These are phyloP conservation scores for Rhodotorula kratochvilovae DNA, from an alignment of 768 basidiomycete species.

Conservation along the genomic window DNA sequence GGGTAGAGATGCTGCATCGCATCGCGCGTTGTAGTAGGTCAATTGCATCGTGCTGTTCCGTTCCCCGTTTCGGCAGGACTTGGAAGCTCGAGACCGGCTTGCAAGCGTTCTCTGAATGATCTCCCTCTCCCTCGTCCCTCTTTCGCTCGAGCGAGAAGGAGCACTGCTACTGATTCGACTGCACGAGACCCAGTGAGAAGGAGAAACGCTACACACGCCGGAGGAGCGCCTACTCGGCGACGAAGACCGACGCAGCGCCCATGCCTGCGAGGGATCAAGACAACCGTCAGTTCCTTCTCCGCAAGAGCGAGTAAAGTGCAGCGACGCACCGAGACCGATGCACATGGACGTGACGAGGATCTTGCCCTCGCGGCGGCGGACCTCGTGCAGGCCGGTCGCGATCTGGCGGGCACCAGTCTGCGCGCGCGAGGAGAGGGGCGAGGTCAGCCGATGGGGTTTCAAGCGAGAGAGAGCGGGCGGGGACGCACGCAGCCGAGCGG, in stretches of 20 bases:
- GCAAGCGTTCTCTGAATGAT: no score
- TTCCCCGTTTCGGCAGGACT: no score
- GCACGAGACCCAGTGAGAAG: no score
- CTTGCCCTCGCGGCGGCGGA: slow-evolving; percentile 44
- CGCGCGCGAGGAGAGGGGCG: slow-evolving; percentile 46
- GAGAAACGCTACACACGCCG: background rate
- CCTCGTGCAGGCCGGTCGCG: slow-evolving; percentile 68
- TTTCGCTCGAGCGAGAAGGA: no score
- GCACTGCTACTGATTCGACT: no score
- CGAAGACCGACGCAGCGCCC: slow-evolving; percentile 77
- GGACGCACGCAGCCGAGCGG: slow-evolving; percentile 41
- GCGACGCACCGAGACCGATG: slow-evolving; percentile 51
- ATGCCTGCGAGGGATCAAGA: slow-evolving; percentile 55
- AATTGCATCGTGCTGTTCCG: no score
- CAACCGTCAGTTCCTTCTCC: background rate
- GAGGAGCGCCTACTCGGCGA: slow-evolving; percentile 52
- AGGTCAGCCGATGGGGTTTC: background rate
- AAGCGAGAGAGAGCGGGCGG: no score
- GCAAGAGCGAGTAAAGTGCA: background rate
- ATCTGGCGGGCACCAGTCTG: slow-evolving; percentile 75
- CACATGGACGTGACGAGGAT: slow-evolving; percentile 83
- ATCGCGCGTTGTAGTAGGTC: no score
- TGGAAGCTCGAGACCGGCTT: no score
- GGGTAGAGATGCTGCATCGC: no score
- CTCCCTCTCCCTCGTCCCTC: no score